Percentiles rank a stretch among this genome's conserved stretches.
Evolutionary conservation across 768 basidiomycete genomes (phyloP).

Genomic region (Boletus fagicola): DNA sequence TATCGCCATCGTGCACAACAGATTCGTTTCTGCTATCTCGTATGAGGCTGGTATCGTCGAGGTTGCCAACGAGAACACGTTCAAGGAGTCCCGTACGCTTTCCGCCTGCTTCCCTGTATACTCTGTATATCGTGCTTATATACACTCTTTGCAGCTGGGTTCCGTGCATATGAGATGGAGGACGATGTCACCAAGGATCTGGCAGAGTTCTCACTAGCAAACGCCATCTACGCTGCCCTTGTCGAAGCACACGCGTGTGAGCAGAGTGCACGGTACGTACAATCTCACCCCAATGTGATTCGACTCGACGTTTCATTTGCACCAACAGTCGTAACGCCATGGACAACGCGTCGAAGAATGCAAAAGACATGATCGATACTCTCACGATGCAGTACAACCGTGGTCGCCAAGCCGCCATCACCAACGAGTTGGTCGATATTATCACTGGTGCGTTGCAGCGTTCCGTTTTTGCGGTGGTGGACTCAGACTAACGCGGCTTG

Average conservation of each 20-base stretch:
- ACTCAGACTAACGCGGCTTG: not conserved
- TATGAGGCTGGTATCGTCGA: slow-evolving; percentile 79
- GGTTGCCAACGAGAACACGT: slow-evolving; percentile 76
- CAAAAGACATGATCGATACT: slow-evolving; percentile 83
- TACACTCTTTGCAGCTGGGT: slow-evolving; percentile 55
- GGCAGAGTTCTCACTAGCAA: slow-evolving; percentile 93
- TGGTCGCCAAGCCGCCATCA: slow-evolving; percentile 97
- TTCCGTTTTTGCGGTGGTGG: not conserved
- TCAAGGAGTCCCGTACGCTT: slow-evolving; percentile 76
- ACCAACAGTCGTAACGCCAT: slow-evolving; percentile 83
- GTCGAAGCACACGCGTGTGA: slow-evolving; percentile 96
- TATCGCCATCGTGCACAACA: slow-evolving; percentile 78
- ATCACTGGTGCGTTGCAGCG: slow-evolving; percentile 66
- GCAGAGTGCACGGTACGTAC: slow-evolving; percentile 76
- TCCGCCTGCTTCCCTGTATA: not conserved
- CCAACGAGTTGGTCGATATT: slow-evolving; percentile 91
- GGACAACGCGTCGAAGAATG: slow-evolving; percentile 99
- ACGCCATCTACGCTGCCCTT: slow-evolving; percentile 92
- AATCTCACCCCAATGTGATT: too few species aligned
- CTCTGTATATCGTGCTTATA: slow-evolving; percentile 1
- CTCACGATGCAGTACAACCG: slow-evolving; percentile 97
- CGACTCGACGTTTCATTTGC: not conserved
- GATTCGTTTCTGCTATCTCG: slow-evolving; percentile 84
- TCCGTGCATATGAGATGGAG: slow-evolving; percentile 97
- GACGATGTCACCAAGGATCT: slow-evolving; percentile 94